phyloP scores from a whole-genome alignment of 169 alveolate species.

The Plasmodium sp. region DNA sequence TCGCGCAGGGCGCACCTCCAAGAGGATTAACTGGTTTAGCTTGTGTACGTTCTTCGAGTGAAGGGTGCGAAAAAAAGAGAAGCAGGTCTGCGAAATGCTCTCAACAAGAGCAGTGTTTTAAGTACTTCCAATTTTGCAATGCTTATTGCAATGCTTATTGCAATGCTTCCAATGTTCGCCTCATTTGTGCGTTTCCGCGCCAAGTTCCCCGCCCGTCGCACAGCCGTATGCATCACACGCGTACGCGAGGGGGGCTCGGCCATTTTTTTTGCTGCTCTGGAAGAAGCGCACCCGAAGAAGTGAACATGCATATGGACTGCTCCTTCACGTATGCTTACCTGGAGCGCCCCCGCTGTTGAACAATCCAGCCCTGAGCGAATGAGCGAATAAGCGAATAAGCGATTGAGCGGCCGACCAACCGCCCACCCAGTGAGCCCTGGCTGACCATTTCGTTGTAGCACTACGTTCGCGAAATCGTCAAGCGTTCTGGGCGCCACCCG shows the following conservation, averaged over 20 bases:
- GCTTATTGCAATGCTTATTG: too few species aligned
- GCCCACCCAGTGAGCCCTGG: neutral
- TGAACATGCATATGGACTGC: neutral
- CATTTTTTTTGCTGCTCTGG: neutral
- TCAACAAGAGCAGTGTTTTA: neutral
- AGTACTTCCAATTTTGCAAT: too few species aligned
- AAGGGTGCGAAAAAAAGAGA: neutral
- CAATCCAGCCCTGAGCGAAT: neutral
- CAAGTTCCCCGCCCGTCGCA: neutral
- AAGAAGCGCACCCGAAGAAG: neutral
- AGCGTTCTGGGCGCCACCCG: neutral
- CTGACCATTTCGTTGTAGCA: neutral
- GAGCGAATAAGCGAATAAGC: too few species aligned
- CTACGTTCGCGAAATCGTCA: neutral
- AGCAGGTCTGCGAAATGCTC: neutral
- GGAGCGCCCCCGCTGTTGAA: neutral
- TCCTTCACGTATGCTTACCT: neutral
- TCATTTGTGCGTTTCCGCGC: neutral
- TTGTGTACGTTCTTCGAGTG: neutral
- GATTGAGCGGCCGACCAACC: neutral
- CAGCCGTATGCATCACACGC: too few species aligned
- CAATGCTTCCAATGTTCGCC: neutral
- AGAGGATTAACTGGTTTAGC: neutral
- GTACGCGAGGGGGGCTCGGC: neutral
- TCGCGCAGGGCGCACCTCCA: neutral